Evolutionary conservation across 2,329 filamentous ascomycete species (phyloP).

Genomic region (Eutypa lata): DNA sequence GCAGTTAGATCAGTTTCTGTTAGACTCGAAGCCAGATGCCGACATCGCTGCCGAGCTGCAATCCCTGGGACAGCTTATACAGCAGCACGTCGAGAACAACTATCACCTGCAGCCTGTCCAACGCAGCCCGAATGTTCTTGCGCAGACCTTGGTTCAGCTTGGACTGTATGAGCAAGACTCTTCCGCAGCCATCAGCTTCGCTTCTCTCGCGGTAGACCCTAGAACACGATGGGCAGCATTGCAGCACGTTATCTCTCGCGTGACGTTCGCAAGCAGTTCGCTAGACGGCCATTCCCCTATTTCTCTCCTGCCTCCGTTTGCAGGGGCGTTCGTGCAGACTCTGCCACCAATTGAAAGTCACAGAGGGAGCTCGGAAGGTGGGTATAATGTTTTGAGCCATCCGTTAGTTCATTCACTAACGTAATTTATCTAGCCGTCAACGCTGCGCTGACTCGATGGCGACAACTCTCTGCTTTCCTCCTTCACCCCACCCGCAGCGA

Average conservation of each 20-base stretch:
- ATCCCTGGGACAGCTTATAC: constrained; percentile 32
- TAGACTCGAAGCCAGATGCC: constrained; percentile 34
- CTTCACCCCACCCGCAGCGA: constrained; percentile 36
- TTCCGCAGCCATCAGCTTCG: constrained; percentile 13
- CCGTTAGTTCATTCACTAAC: not conserved
- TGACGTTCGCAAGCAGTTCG: constrained; percentile 32
- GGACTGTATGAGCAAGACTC: constrained; percentile 19
- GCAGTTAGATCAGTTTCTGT: constrained; percentile 33
- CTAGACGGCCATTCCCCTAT: constrained; percentile 24
- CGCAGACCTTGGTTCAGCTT: constrained; percentile 21
- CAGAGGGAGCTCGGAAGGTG: constrained; percentile 27
- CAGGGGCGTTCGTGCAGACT: constrained; percentile 28
- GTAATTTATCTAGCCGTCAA: constrained; percentile 17
- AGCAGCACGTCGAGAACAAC: constrained; percentile 37
- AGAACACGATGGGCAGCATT: constrained; percentile 30
- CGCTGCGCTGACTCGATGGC: constrained; percentile 39
- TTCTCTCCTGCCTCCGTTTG: constrained; percentile 34
- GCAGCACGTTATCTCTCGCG: constrained; percentile 35
- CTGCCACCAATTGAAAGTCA: constrained; percentile 25
- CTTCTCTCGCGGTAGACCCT: constrained; percentile 29
- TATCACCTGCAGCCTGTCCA: constrained; percentile 31
- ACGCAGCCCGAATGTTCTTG: constrained; percentile 13
- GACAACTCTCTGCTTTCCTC: constrained; percentile 39
- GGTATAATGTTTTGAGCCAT: constrained; percentile 5
- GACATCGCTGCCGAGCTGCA: constrained; percentile 31